These are phyloP conservation scores for Tetrahymena borealis DNA, from an alignment of 73 alveolate genomes.

Conservation along the genomic window DNA sequence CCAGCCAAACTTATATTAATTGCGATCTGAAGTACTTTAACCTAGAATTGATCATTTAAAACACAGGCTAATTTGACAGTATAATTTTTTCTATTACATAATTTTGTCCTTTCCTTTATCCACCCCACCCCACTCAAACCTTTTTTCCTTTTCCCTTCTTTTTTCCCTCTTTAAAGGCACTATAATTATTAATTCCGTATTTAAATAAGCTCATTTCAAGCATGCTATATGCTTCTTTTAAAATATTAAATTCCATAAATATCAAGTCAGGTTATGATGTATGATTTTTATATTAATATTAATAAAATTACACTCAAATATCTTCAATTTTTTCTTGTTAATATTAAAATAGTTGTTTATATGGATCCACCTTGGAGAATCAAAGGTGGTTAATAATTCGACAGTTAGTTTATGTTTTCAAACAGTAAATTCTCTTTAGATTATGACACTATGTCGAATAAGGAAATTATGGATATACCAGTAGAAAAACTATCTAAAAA, in stretches of 20 bases:
- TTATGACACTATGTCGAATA: constrained; percentile 76
- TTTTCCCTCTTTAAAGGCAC: no score
- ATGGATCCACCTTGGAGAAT: constrained; percentile 94
- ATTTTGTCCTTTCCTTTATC: not conserved
- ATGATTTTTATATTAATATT: no score
- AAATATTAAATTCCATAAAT: no score
- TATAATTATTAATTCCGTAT: no score
- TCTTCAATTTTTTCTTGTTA: no score
- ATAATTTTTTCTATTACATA: not conserved
- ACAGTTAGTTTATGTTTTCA: constrained; percentile 82
- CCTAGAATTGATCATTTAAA: constrained; percentile 56
- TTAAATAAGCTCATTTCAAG: no score
- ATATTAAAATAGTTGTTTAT: constrained; percentile 35
- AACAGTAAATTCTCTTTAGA: constrained; percentile 75
- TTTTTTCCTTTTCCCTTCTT: no score
- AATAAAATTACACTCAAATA: no score
- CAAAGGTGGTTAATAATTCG: constrained; percentile 82
- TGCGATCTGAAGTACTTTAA: constrained; percentile 84
- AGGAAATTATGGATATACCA: constrained; percentile 74
- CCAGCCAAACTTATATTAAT: constrained; percentile 61
- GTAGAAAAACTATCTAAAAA: constrained; percentile 63
- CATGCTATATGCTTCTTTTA: no score
- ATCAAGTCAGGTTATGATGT: no score
- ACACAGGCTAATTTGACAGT: constrained; percentile 71
- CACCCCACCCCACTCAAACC: no score